A percentile compares a stretch with the other conserved stretches of the same genome.
These are phyloP conservation scores for Pseudocercospora musae DNA, from an alignment of 2,329 filamentous ascomycete genomes.

Conservation along the genomic window DNA sequence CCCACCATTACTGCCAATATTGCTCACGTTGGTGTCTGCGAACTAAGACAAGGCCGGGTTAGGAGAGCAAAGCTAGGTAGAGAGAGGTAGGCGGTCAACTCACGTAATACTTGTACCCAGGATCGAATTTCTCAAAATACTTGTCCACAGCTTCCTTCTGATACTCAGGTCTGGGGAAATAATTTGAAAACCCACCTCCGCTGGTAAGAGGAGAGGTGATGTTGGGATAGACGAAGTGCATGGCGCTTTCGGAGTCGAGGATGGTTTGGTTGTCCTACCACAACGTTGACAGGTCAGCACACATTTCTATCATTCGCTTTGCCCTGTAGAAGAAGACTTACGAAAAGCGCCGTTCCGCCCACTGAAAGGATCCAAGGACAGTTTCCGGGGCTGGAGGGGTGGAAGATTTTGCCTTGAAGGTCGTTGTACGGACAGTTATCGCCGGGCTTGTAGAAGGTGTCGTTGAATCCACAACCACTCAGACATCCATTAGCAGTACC, in stretches of 20 bases:
- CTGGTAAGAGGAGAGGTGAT: not conserved
- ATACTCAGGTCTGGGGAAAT: conserved; percentile 39
- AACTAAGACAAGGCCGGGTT: not conserved
- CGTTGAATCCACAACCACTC: conserved; percentile 15
- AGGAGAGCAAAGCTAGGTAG: not conserved
- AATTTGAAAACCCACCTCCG: conserved; percentile 30
- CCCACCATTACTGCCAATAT: conserved; percentile 23
- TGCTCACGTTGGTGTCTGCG: conserved; percentile 17
- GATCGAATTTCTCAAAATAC: conserved; percentile 33
- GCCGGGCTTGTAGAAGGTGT: conserved; percentile 22
- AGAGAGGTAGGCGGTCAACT: not conserved
- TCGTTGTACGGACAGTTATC: not conserved
- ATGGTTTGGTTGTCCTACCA: conserved; percentile 27
- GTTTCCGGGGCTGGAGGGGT: conserved; percentile 21
- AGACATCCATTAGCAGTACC: conserved; percentile 32
- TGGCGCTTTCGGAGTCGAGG: conserved; percentile 19
- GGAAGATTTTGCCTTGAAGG: not conserved
- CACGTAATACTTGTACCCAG: conserved; percentile 24
- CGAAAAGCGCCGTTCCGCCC: conserved; percentile 40
- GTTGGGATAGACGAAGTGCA: conserved; percentile 1
- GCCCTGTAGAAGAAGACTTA: conserved; percentile 2
- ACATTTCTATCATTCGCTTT: not conserved
- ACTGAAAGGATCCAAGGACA: conserved; percentile 39
- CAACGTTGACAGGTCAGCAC: not conserved
- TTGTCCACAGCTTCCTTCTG: conserved; percentile 40